phyloP scores from a whole-genome alignment of 208 protist genomes.

The Herpetomonas tarakana region DNA sequence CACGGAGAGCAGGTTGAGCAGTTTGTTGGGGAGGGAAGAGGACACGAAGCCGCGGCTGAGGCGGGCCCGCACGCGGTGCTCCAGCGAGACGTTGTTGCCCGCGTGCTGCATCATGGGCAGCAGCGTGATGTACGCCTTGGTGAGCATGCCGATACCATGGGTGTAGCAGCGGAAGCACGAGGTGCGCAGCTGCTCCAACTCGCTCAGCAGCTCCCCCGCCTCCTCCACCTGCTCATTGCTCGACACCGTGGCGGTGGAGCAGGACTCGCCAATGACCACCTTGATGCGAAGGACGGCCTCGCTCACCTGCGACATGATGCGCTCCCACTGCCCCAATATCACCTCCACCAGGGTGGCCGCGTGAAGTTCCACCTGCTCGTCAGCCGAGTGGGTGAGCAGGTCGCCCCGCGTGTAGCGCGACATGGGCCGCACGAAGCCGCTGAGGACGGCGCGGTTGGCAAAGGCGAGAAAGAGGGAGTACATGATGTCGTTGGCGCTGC shows the following conservation, averaged over 20 bases:
- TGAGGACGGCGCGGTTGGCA: slow-evolving; percentile 61
- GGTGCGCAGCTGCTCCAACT: slow-evolving; percentile 74
- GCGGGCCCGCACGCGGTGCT: slow-evolving; percentile 59
- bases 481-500: slow-evolving; percentile 39
- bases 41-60: slow-evolving; percentile 81
- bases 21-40: slow-evolving; percentile 64
- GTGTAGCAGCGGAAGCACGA: slow-evolving; percentile 58
- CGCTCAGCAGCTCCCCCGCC: slow-evolving; percentile 61
- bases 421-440: slow-evolving; percentile 59
- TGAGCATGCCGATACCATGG: slow-evolving; percentile 71
- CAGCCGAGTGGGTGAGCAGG: slow-evolving; percentile 17
- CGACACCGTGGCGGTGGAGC: slow-evolving; percentile 36
- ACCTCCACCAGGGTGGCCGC: slow-evolving; percentile 76
- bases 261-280: slow-evolving; percentile 76
- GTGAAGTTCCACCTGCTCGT: slow-evolving; percentile 73
- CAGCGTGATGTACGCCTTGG: slow-evolving; percentile 78
- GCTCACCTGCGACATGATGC: slow-evolving; percentile 57
- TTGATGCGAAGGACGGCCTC: slow-evolving; percentile 76
- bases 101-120: slow-evolving; percentile 48
- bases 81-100: slow-evolving; percentile 25
- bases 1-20: slow-evolving; percentile 80
- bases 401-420: slow-evolving; percentile 52
- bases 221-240: slow-evolving; percentile 58
- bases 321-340: slow-evolving; percentile 76
- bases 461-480: slow-evolving; percentile 58